Evolutionary conservation across 345 rosid genomes (phyloP).

Genomic region (Syzygium jambos): DNA sequence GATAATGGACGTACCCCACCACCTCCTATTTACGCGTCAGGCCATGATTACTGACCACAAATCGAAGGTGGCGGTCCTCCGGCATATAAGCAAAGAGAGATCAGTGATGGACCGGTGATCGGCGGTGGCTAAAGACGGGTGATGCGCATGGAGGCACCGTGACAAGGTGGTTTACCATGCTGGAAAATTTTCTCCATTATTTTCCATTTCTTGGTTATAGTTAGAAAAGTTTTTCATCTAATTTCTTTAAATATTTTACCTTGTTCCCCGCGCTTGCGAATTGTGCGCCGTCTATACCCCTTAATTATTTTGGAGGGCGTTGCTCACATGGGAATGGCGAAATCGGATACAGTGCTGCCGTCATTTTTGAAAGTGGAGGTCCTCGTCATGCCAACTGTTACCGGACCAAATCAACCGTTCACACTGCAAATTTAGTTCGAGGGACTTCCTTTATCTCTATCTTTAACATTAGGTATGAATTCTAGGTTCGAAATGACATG

Average conservation of each 20-base stretch:
- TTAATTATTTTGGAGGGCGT: background rate
- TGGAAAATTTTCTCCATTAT: background rate
- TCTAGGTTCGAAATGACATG: background rate
- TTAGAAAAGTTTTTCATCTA: background rate
- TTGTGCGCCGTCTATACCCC: background rate
- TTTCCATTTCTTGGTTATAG: background rate
- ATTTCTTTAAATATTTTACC: background rate
- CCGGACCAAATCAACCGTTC: background rate
- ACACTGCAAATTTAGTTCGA: background rate
- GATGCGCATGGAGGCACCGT: background rate
- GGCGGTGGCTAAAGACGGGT: background rate
- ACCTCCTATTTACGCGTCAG: background rate
- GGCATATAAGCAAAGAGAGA: background rate
- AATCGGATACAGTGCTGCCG: background rate
- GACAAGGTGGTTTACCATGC: background rate
- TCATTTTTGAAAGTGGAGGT: background rate
- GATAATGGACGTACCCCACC: background rate
- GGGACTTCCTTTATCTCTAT: background rate
- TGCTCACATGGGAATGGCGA: background rate
- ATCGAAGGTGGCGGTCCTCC: background rate
- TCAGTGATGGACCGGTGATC: background rate
- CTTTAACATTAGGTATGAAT: background rate
- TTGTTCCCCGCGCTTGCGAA: background rate
- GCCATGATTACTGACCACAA: background rate
- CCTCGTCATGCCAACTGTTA: background rate